Evolutionary conservation across 192 early-diverging fungal genomes (phyloP), one percentile per base, ranked within the genome.

Genomic region (Chytriomyces sp.): DNA sequence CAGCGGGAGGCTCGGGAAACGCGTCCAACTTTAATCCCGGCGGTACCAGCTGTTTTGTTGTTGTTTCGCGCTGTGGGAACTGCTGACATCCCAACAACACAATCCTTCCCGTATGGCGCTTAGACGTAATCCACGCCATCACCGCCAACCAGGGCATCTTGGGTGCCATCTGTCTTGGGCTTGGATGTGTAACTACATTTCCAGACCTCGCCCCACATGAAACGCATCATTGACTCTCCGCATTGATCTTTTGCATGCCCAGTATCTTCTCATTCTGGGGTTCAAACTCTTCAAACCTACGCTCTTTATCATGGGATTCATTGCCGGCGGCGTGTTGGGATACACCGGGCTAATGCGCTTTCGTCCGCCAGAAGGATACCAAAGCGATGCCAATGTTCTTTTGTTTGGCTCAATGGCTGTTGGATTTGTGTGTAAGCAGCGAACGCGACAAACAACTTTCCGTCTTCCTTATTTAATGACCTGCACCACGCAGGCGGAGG

Each of bases 211-310:
- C 20, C 53, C 20, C 20, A 20, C 53, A 20, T n/a, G 53, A 57
- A 20, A 1, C 16, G 53, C 35, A 35, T 35, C 35, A 57, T 57
- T 13, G 20, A 57, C 0, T 2, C 53, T 57, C 16, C 53, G 13
- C 20, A 57, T 57, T 0, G 20, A 13, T 20, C 20, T 57, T 57
- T 20, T 13, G 16, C 13, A 35, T 59, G 13, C 44, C 13, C 43
- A 75, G 73, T 75, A 75, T 28, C 53, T 75, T 28, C 45, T 75
- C 6, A 48, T 75, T 18, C 73, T 75, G 6, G 73, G 73, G 50
- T 75, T 65, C 63, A 75, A 75, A 43, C 73, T 75, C 7, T 75
- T 48, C 64, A 75, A 75, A 43, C 73, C 73, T 7, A 75, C 73
- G 0, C n/a, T 75, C 10, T 75, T 75, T 35, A 9, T 75, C 16